Base-by-base conservation (phyloP, 192 early-diverging fungal species). In the Diversispora eburnea region DNA sequence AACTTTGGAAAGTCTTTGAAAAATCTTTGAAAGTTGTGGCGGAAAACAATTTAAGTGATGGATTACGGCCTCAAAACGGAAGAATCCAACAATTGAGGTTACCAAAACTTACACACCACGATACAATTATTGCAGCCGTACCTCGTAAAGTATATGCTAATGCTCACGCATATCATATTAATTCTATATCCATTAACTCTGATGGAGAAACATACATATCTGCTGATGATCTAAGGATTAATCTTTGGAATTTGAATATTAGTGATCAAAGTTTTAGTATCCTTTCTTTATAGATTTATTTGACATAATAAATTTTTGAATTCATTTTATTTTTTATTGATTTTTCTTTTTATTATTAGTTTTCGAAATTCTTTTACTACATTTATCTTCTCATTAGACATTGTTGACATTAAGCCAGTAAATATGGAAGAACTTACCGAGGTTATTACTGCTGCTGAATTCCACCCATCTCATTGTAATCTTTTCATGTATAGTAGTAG, bases 391-490 rank as follows among this genome's bases (percentile, higher is more conserved):
- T 49, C 15, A 54, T 49, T 76, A 95, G 94, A 99, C 78, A 95
- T 99, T 85, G 96, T 99, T 57, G 98, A 99, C 78, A 99, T 99
- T 79, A 99, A 99, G 84, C 98, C 98, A 46, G 94, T 92, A n/a
- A 98, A 98, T 77, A 99, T 99, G 97, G 97, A 99, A 76, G 96
- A 99, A 73, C 78, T 99, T 75, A 98, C 96, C 25, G 96, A 99
- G 79, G 97, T 99, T 76, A 99, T 99, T 78, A 99, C 97, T 22
- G 93, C 94, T 0, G 94, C 95, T 47, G 96, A 98, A 83, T 99
- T 99, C 83, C 96, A 99, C 77, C 97, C 97, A 1, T 63, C 77
- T 42, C 92, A 95, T 73, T 99, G 98, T 87, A 97, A 98, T 83
- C 79, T 95, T 64, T 98, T 99, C 80, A 93, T 95, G 89, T 99